These are phyloP conservation scores for Trametes villosa DNA, from an alignment of 768 basidiomycete genomes.

Conservation along the genomic window DNA sequence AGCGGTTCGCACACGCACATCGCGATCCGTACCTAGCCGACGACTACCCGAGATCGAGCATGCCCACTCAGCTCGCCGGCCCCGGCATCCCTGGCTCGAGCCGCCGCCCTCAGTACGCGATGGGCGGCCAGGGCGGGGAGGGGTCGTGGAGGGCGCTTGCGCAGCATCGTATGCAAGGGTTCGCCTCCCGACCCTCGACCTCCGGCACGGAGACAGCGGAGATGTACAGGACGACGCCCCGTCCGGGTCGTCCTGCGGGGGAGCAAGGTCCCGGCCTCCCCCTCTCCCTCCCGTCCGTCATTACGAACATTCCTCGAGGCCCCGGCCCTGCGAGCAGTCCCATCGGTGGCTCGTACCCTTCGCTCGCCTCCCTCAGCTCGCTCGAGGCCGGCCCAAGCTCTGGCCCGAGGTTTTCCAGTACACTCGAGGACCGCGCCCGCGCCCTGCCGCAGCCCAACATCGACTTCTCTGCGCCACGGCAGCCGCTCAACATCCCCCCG, in stretches of 20 bases:
- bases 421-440: constrained; percentile 17
- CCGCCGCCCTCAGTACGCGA: constrained; percentile 9
- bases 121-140: constrained; percentile 11
- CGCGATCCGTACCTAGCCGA: constrained; percentile 26
- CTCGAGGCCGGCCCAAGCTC: constrained; percentile 14
- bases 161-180: not conserved
- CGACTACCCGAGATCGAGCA: constrained; percentile 21
- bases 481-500: constrained; percentile 42
- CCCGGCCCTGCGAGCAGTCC: constrained; percentile 10
- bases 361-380: constrained; percentile 17
- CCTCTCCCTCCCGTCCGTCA: constrained; percentile 17
- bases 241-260: constrained; percentile 14
- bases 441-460: constrained; percentile 26
- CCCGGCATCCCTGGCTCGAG: constrained; percentile 34
- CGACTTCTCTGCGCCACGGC: constrained; percentile 27
- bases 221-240: constrained; percentile 13
- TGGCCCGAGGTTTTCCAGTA: not conserved
- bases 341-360: constrained; percentile 8
- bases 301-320: constrained; percentile 15
- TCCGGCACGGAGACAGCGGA: constrained; percentile 17
- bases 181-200: constrained; percentile 19
- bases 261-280: constrained; percentile 18
- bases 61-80: constrained; percentile 32
- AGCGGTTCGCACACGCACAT: constrained; percentile 19
- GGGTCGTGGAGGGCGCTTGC: constrained; percentile 5